Conservation (phyloP, 768 basidiomycete genomes). For the Leccinum truebloodii region DNA sequence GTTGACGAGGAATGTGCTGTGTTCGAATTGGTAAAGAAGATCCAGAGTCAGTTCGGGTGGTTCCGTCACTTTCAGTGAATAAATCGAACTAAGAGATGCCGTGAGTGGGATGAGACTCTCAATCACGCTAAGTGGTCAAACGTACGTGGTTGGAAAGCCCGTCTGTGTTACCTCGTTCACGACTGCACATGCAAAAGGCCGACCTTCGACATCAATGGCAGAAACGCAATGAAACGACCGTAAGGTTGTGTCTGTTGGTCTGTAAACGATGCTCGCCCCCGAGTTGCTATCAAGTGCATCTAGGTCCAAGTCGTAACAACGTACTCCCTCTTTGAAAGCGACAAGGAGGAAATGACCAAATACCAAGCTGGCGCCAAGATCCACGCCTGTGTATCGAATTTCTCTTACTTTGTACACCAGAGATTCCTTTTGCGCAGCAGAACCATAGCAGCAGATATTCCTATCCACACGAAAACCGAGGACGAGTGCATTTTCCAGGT, state of each 20-base stretch:
- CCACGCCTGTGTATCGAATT: constrained; percentile 8
- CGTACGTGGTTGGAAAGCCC: constrained; percentile 1
- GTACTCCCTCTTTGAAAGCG: constrained; percentile 13
- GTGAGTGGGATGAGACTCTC: background rate
- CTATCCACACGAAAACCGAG: constrained; percentile 8
- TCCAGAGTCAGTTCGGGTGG: constrained; percentile 7
- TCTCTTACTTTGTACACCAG: background rate
- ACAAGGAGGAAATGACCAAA: constrained; percentile 19
- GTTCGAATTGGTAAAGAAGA: constrained; percentile 18
- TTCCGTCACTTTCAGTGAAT: constrained; percentile 5
- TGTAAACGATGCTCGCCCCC: constrained; percentile 11
- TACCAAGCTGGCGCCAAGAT: constrained; percentile 6
- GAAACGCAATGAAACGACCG: constrained; percentile 12
- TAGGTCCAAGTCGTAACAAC: constrained; percentile 18
- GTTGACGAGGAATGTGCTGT: background rate
- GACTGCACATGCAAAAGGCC: constrained; percentile 18
- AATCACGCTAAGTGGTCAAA: background rate
- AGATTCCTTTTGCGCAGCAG: background rate
- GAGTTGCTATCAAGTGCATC: background rate
- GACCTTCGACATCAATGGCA: constrained; percentile 13
- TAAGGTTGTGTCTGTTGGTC: background rate
- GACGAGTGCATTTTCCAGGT: constrained; percentile 19
- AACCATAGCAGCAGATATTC: constrained; percentile 1
- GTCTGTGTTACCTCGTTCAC: constrained; percentile 2
- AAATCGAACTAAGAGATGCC: constrained; percentile 7